Conservation (phyloP, 306 rosid genomes). For the Mucuna pruriens region DNA sequence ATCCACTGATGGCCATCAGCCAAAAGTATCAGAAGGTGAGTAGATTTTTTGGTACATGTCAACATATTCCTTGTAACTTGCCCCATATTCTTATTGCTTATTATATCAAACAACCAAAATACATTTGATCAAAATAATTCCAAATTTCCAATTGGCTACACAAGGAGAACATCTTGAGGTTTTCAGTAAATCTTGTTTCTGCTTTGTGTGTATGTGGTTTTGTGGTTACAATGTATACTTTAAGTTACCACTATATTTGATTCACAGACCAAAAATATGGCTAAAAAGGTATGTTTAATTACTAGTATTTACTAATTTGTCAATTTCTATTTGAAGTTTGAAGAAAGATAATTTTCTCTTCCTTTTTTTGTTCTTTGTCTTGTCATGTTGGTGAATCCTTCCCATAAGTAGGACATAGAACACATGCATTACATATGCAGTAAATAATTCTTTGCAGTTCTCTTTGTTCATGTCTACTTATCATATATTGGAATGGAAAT, state of each 20-base stretch:
- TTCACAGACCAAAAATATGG: constrained; percentile 3
- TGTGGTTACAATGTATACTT: neutral
- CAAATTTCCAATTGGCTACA: constrained; percentile 10
- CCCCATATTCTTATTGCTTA: neutral
- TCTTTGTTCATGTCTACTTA: neutral
- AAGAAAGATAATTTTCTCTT: neutral
- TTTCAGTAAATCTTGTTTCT: constrained; percentile 26
- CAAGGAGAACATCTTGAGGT: constrained; percentile 1
- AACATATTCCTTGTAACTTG: constrained; percentile 24
- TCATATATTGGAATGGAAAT: constrained; percentile 6
- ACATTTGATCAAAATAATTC: constrained; percentile 7
- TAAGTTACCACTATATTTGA: constrained; percentile 15
- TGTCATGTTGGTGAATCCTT: too few relatives aligned
- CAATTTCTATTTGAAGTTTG: constrained; percentile 11
- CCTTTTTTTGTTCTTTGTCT: neutral
- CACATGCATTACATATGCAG: constrained; percentile 1
- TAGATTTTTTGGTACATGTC: constrained; percentile 25
- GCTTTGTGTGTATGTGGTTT: neutral
- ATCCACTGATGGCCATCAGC: constrained; percentile 76
- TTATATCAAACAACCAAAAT: constrained; percentile 13
- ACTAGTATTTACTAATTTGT: neutral
- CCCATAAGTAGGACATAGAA: too few relatives aligned
- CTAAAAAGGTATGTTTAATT: neutral
- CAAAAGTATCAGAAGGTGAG: constrained; percentile 89
- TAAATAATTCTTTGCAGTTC: constrained; percentile 17